Evolutionary conservation across 2,329 filamentous ascomycete genomes (phyloP).

Genomic region (Diaporthe sp.): DNA sequence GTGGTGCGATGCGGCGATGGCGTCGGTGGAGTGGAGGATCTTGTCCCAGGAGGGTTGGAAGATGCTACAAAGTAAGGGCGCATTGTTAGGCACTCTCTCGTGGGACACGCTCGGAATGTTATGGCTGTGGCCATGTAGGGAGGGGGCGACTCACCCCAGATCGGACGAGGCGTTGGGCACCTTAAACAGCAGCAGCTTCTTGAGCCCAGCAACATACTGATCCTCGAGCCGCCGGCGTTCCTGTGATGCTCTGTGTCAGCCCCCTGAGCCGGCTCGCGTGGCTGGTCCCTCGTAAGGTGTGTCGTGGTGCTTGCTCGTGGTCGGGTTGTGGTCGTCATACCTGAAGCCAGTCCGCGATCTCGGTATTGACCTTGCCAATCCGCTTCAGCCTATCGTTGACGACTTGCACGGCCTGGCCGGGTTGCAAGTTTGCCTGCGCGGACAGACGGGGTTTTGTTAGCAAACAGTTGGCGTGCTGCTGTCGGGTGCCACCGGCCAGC

Average conservation of each 20-base stretch:
- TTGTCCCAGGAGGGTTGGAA: conserved; percentile 93
- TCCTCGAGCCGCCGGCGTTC: conserved; percentile 95
- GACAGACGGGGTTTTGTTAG: conserved; percentile 40
- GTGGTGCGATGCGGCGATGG: conserved; percentile 86
- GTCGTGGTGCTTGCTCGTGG: neutral
- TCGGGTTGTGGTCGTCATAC: conserved; percentile 63
- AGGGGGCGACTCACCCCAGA: conserved; percentile 77
- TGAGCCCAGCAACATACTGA: conserved; percentile 84
- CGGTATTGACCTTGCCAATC: conserved; percentile 86
- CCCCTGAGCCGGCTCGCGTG: conserved; percentile 2
- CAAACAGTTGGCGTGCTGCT: conserved; percentile 11
- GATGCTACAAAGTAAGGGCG: conserved; percentile 68
- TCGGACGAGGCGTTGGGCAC: conserved; percentile 83
- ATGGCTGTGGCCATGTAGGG: conserved; percentile 35
- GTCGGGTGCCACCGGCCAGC: conserved; percentile 15
- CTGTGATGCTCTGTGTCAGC: conserved; percentile 61
- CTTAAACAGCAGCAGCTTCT: conserved; percentile 82
- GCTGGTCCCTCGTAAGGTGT: neutral
- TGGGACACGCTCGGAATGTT: neutral
- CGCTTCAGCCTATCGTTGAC: conserved; percentile 90
- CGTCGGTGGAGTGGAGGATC: conserved; percentile 83
- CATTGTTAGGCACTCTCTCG: conserved; percentile 19
- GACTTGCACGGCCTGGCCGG: conserved; percentile 82
- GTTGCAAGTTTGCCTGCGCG: conserved; percentile 81
- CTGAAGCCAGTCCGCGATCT: conserved; percentile 97